phyloP scores from a whole-genome alignment of 2,329 filamentous ascomycete genomes.

The Fusarium incarnatum region DNA sequence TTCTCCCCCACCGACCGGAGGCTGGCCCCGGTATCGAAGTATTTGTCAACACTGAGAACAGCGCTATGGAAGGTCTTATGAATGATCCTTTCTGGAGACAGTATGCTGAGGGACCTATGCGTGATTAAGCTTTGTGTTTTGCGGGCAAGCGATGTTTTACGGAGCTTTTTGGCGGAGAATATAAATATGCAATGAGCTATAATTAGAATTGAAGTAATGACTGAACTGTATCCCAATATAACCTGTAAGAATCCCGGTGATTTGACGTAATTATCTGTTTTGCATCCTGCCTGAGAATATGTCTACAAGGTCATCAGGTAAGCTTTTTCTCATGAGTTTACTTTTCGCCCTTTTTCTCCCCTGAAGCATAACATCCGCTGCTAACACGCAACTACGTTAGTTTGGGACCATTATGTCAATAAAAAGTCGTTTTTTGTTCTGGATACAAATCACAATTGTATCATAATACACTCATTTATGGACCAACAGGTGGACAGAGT shows the following conservation, averaged over 20 bases:
- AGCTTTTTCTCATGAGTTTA: too few species aligned
- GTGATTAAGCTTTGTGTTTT: neutral
- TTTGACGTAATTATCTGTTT: neutral
- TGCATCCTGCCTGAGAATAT: neutral
- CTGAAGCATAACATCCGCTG: too few species aligned
- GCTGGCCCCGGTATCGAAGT: conserved; percentile 11
- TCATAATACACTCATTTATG: too few species aligned
- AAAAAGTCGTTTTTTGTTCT: too few species aligned
- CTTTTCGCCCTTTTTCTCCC: too few species aligned
- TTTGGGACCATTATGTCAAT: too few species aligned
- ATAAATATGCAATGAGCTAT: neutral
- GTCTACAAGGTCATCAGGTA: too few species aligned
- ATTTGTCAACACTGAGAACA: conserved; percentile 8
- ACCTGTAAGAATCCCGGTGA: neutral
- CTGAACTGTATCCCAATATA: neutral
- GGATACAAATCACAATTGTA: too few species aligned
- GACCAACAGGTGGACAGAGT: too few species aligned
- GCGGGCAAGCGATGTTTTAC: neutral
- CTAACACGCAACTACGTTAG: too few species aligned
- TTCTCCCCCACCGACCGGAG: conserved; percentile 3
- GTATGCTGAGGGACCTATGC: neutral
- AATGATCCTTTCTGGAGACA: neutral
- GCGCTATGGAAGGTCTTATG: conserved; percentile 5
- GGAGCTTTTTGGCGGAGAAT: neutral
- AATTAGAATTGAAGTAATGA: neutral